phyloP scores from a whole-genome alignment of 192 early-diverging fungal species.

The Anaeromyces robustus region DNA sequence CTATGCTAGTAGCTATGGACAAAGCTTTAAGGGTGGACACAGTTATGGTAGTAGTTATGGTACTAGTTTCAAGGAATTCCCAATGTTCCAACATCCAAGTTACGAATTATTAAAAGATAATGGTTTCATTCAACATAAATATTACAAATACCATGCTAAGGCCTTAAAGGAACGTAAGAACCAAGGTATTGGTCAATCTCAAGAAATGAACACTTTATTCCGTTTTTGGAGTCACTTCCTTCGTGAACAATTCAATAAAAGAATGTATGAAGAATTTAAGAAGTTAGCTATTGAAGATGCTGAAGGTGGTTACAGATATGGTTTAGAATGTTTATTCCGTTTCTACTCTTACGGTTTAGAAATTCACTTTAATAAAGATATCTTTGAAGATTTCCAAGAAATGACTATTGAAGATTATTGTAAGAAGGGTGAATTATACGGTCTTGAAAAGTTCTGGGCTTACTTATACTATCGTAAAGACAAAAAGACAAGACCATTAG shows the following conservation, averaged over 20 bases:
- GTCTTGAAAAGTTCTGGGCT: constrained; percentile 93
- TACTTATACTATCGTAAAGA: constrained; percentile 81
- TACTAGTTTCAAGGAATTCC: background rate
- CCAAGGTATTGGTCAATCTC: constrained; percentile 75
- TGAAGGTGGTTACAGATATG: constrained; percentile 71
- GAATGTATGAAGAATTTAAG: constrained; percentile 89
- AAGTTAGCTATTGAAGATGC: constrained; percentile 78
- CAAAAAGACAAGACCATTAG: constrained; percentile 62
- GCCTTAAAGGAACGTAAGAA: constrained; percentile 85
- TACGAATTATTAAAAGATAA: constrained; percentile 89
- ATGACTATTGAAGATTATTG: constrained; percentile 59
- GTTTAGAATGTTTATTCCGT: constrained; percentile 93
- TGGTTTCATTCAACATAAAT: constrained; percentile 93
- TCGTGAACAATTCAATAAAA: constrained; percentile 86
- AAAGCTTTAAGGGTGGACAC: background rate
- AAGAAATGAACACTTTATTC: constrained; percentile 94
- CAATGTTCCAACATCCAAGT: constrained; percentile 54
- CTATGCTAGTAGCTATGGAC: background rate
- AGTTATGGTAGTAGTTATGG: background rate
- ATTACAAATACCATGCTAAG: constrained; percentile 79
- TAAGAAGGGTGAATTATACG: constrained; percentile 43
- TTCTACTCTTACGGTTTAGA: constrained; percentile 94
- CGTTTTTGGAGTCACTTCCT: constrained; percentile 98
- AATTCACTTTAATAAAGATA: constrained; percentile 66
- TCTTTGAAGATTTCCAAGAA: constrained; percentile 79